Conservation (phyloP, 805 yeast species). For the Candida oleophila region DNA sequence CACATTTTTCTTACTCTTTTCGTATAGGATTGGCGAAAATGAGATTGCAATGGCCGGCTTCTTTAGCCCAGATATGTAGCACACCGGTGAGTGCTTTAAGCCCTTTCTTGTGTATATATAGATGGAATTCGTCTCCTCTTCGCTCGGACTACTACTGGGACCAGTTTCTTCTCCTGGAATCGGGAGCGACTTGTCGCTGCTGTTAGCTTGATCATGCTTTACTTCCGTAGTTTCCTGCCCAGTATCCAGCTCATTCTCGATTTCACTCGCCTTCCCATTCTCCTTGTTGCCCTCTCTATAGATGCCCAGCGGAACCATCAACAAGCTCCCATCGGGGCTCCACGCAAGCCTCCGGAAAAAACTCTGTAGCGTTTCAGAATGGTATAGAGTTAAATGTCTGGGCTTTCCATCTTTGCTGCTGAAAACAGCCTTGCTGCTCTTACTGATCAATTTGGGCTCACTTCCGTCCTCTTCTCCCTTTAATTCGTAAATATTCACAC, state of each 20-base stretch:
- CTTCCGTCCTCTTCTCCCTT: slow-evolving; percentile 17
- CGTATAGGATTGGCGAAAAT: slow-evolving; percentile 69
- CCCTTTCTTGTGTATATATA: slow-evolving; percentile 76
- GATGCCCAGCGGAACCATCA: slow-evolving; percentile 74
- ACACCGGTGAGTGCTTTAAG: slow-evolving; percentile 66
- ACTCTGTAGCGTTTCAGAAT: slow-evolving; percentile 84
- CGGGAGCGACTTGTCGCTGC: neutral
- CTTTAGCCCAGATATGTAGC: slow-evolving; percentile 73
- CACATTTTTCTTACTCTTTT: slow-evolving; percentile 19
- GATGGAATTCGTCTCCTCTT: slow-evolving; percentile 62
- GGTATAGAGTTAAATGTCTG: slow-evolving; percentile 45
- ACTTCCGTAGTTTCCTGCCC: no score
- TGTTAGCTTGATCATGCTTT: slow-evolving; percentile 5
- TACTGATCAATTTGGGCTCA: slow-evolving; percentile 11
- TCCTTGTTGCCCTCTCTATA: slow-evolving; percentile 26
- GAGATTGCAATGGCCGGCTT: slow-evolving; percentile 83
- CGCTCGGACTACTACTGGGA: slow-evolving; percentile 9
- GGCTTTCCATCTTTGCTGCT: neutral
- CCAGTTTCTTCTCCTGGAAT: slow-evolving; percentile 8
- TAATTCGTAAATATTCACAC: slow-evolving; percentile 67
- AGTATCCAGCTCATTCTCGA: neutral
- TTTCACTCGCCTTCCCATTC: neutral
- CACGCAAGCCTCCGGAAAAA: slow-evolving; percentile 85
- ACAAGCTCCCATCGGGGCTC: slow-evolving; percentile 84
- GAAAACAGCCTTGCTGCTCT: slow-evolving; percentile 2